phyloP scores from a whole-genome alignment of 768 basidiomycete species.

The Glaciozyma martinii region DNA sequence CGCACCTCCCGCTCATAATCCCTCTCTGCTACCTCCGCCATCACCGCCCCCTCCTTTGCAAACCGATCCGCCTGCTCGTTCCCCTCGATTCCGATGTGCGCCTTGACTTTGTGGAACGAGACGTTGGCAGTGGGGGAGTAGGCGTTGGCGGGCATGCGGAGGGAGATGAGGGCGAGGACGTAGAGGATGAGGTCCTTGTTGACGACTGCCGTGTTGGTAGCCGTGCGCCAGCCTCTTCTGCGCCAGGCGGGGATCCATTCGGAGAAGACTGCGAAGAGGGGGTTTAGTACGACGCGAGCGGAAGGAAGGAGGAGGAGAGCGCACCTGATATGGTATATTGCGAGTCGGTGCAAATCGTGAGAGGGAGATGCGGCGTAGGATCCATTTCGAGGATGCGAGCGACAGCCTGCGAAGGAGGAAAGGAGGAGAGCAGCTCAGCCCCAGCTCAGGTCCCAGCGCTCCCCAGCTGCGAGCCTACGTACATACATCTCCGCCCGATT shows the following conservation, averaged over 20 bases:
- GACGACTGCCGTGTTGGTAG: conserved; percentile 54
- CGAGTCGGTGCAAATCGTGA: conserved; percentile 79
- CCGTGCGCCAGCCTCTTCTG: conserved; percentile 43
- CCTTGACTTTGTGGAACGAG: conserved; percentile 62
- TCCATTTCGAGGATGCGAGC: conserved; percentile 67
- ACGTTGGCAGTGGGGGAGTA: conserved; percentile 46
- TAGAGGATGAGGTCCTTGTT: conserved; percentile 66
- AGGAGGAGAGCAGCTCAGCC: neutral
- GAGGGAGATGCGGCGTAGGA: conserved; percentile 47
- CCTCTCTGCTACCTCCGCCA: conserved; percentile 46
- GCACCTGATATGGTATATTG: conserved; percentile 71
- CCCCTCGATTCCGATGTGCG: conserved; percentile 65
- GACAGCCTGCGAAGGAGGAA: conserved; percentile 55
- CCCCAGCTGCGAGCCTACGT: conserved; percentile 32
- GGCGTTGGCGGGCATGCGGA: conserved; percentile 15
- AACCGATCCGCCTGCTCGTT: conserved; percentile 79
- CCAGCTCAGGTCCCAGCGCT: neutral
- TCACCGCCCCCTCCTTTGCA: conserved; percentile 53
- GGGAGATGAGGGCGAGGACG: conserved; percentile 47
- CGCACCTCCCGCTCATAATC: conserved; percentile 42
- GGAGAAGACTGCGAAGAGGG: conserved; percentile 14
- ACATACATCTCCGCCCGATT: conserved; percentile 83
- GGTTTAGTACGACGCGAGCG: no score
- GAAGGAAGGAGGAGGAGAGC: neutral
- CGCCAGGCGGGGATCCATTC: conserved; percentile 26